phyloP scores from a whole-genome alignment of 2,329 filamentous ascomycete genomes.

The Fusarium fujikuroi region DNA sequence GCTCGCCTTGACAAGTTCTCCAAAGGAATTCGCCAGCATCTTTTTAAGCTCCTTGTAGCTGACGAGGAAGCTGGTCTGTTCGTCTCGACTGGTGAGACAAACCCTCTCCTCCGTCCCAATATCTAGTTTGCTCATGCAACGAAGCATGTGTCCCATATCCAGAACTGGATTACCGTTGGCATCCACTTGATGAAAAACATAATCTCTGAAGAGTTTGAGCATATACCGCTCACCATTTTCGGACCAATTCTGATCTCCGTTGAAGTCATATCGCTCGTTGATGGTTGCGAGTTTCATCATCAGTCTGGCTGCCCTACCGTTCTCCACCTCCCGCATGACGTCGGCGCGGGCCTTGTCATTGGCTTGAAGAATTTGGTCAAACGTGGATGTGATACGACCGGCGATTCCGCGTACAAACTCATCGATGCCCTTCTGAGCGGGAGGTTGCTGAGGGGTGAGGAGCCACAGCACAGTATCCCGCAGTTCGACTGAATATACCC shows the following conservation, averaged over 20 bases:
- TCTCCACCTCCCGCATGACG: slow-evolving; percentile 85
- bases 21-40: slow-evolving; percentile 67
- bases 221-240: slow-evolving; percentile 93
- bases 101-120: slow-evolving; percentile 89
- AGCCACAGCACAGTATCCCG: slow-evolving; percentile 86
- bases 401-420: slow-evolving; percentile 83
- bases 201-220: slow-evolving; percentile 95
- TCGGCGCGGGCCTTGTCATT: slow-evolving; percentile 79
- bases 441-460: slow-evolving; percentile 70
- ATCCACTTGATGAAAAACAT: slow-evolving; percentile 96
- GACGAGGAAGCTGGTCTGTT: slow-evolving; percentile 88
- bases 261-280: slow-evolving; percentile 89
- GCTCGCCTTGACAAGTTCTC: slow-evolving; percentile 64
- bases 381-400: slow-evolving; percentile 76
- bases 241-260: slow-evolving; percentile 82
- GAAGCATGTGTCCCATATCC: slow-evolving; percentile 87
- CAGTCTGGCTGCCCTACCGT: slow-evolving; percentile 83
- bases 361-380: slow-evolving; percentile 82
- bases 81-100: slow-evolving; percentile 86
- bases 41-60: slow-evolving; percentile 89
- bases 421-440: slow-evolving; percentile 76
- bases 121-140: slow-evolving; percentile 91
- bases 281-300: slow-evolving; percentile 85
- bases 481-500: slow-evolving; percentile 81
- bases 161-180: slow-evolving; percentile 83